A percentile compares a stretch with the other conserved stretches of the same genome.
Conservation (phyloP, 257 asterid species). For the Solanum appendiculatum region DNA sequence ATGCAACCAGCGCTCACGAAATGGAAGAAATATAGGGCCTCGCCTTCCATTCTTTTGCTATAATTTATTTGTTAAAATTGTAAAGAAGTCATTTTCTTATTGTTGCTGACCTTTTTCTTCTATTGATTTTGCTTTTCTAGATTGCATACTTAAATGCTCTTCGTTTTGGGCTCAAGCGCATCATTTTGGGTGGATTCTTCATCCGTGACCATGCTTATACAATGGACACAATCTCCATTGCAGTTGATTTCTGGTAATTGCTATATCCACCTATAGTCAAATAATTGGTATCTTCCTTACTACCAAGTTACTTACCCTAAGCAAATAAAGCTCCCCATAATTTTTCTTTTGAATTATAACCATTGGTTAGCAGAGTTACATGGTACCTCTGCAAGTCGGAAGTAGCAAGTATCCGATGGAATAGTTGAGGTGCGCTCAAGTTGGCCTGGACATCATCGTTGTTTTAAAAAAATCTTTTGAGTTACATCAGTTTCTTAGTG, state of each 20-base stretch:
- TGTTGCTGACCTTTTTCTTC: not conserved
- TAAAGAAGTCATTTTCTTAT: not conserved
- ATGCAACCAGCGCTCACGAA: not conserved
- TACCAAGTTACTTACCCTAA: not conserved
- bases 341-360: not conserved
- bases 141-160: slow-evolving; percentile 85
- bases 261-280: not conserved
- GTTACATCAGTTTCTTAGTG: not conserved
- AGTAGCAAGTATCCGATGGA: no score
- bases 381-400: not conserved
- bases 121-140: slow-evolving; percentile 21
- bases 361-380: not conserved
- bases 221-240: slow-evolving; percentile 95
- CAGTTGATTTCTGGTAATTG: slow-evolving; percentile 79
- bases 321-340: not conserved
- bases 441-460: not conserved
- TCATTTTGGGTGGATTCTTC: slow-evolving; percentile 90
- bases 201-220: slow-evolving; percentile 84
- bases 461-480: not conserved
- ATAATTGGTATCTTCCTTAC: not conserved
- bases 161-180: slow-evolving; percentile 74
- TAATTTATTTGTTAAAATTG: not conserved
- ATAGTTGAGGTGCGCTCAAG: not conserved
- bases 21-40: not conserved
- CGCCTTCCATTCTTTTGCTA: not conserved